Base-by-base conservation (phyloP, 805 yeast genomes). In the Sporopachydermia lactativora region DNA sequence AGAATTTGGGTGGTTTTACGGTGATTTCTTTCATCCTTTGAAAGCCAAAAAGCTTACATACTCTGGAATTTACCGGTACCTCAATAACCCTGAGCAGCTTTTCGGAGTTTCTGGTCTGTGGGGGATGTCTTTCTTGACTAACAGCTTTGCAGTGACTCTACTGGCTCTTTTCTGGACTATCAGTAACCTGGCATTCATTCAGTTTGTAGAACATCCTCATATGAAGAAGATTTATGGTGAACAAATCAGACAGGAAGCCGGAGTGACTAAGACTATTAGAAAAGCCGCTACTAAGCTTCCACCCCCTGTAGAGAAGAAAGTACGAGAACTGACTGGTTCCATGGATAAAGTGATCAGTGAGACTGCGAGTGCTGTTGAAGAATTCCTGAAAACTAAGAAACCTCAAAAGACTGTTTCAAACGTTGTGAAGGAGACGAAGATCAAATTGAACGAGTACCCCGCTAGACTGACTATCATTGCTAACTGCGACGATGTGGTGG, bases 1-100 rank as follows among this genome's bases (percentile, higher is more conserved):
- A 2, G 80, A 79, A 45, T 81, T 77, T 57, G 92, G 94, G n/a
- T 82, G 92, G 92, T 82, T 81, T 51, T 82, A 78, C 55, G 94
- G 94, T 43, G 94, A 82, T 56, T 82, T 82, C 58, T 82, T 81
- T 58, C 61, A 80, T 43, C 74, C 81, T 15, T 64, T 63, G 17
- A 65, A 64, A 42, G 59, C 70, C 4, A 64, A 65, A 47, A 24
- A 8, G 31, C 64, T 82, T 48, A 75, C 88, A 0, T 78, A 78
- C 46, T 80, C 82, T 24, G 94, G 94, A 39, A 81, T 82, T 34
- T 82, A 82, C 54, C 71, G 89, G 48, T 82, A 81, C 56, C 66
- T 82, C 53, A 82, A 82, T 54, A 80, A 82, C 52, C 94, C 94
- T 5, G 94, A 82, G 54, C 78, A 84, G 47, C 58, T 82, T 13